Evolutionary conservation across 345 rosid species (phyloP).

Genomic region (Noccaea caerulescens): DNA sequence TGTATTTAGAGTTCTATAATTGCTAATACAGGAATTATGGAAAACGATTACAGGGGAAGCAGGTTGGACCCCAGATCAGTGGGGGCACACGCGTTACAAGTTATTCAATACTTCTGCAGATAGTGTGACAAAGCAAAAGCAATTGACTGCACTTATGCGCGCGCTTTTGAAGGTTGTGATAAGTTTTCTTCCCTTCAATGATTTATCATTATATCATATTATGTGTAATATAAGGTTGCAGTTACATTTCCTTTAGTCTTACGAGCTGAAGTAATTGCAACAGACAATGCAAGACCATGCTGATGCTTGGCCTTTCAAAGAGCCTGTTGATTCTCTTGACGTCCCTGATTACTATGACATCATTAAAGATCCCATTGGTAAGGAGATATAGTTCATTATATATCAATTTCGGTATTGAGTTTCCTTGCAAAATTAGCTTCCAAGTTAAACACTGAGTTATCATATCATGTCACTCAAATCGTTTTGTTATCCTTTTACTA

Average conservation of each 20-base stretch:
- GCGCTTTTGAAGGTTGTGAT: constrained; percentile 79
- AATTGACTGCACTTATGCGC: constrained; percentile 80
- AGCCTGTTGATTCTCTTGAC: constrained; percentile 92
- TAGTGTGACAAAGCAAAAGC: constrained; percentile 65
- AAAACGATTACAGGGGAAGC: constrained; percentile 70
- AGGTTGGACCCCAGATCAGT: constrained; percentile 98
- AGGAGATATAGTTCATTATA: constrained; percentile 20
- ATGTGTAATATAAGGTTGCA: background rate
- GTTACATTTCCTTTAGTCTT: constrained; percentile 8
- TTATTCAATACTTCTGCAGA: constrained; percentile 60
- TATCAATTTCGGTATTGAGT: background rate
- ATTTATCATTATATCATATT: background rate
- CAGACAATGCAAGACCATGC: constrained; percentile 94
- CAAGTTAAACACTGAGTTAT: background rate
- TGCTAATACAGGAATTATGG: constrained; percentile 24
- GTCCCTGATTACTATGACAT: constrained; percentile 98
- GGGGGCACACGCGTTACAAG: constrained; percentile 88
- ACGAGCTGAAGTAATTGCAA: constrained; percentile 36
- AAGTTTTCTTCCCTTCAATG: constrained; percentile 6
- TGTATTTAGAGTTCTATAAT: background rate
- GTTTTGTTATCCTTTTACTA: background rate
- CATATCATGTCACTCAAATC: constrained; percentile 7
- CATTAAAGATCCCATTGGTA: constrained; percentile 99
- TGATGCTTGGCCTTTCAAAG: constrained; percentile 99
- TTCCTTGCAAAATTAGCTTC: background rate